Percentiles rank a stretch among this genome's conserved stretches.
Evolutionary conservation across 192 early-diverging fungal genomes (phyloP).

Genomic region (Backusella morwellensis): DNA sequence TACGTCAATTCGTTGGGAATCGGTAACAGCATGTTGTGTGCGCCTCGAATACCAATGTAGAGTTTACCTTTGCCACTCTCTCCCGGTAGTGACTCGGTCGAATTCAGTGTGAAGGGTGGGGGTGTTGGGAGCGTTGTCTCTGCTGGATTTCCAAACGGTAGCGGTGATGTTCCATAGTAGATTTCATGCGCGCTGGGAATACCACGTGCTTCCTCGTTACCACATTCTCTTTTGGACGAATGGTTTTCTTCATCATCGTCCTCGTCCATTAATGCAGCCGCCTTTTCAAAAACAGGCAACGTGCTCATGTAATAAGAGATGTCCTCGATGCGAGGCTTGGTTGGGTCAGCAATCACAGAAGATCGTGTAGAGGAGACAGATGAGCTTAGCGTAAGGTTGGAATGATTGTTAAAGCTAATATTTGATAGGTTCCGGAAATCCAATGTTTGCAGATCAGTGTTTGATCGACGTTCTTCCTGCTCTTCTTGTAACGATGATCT

Average conservation of each 20-base stretch:
- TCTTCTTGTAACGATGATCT: not conserved
- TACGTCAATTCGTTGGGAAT: slow-evolving; percentile 25
- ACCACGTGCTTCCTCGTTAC: not conserved
- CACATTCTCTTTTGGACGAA: not conserved
- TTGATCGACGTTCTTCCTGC: not conserved
- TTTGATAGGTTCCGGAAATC: not conserved
- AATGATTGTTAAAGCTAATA: not conserved
- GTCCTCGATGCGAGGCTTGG: not conserved
- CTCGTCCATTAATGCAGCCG: not conserved
- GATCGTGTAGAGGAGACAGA: not conserved
- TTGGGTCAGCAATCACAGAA: not conserved
- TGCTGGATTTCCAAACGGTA: not conserved
- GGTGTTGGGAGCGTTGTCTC: not conserved
- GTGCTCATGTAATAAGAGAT: not conserved
- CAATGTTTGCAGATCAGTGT: not conserved
- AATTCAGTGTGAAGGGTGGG: not conserved
- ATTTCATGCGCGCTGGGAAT: slow-evolving; percentile 13
- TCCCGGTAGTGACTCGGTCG: not conserved
- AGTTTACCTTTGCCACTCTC: not conserved
- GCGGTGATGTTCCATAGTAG: not conserved
- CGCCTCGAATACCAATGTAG: slow-evolving; percentile 15
- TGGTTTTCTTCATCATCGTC: not conserved
- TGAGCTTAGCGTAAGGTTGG: not conserved
- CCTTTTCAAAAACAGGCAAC: not conserved
- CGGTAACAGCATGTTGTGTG: slow-evolving; percentile 15